Percentiles rank a stretch among this genome's conserved stretches.
Conservation (phyloP, 768 basidiomycete species). For the Mycena amicta region DNA sequence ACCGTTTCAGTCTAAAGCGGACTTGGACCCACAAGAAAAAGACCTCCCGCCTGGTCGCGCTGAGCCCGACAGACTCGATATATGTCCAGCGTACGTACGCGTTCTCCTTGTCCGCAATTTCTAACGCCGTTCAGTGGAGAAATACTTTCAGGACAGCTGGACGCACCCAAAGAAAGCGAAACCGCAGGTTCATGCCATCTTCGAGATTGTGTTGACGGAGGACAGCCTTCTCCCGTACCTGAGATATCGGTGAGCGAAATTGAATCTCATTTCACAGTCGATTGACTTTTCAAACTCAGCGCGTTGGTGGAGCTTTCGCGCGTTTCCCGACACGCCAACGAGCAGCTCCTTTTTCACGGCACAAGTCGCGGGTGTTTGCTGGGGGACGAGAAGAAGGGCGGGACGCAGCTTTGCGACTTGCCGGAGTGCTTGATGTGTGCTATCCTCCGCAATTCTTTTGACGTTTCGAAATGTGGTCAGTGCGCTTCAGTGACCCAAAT, state of each 20-base stretch:
- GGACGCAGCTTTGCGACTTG: slow-evolving; percentile 48
- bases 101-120: not conserved
- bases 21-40: slow-evolving; percentile 14
- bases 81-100: slow-evolving; percentile 9
- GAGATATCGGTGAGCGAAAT: slow-evolving; percentile 44
- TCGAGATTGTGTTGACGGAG: slow-evolving; percentile 52
- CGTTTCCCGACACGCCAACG: slow-evolving; percentile 42
- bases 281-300: slow-evolving; percentile 22
- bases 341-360: slow-evolving; percentile 70
- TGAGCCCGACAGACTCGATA: slow-evolving; percentile 14
- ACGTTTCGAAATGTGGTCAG: slow-evolving; percentile 60
- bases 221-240: slow-evolving; percentile 46
- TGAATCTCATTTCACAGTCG: not conserved
- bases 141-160: slow-evolving; percentile 56
- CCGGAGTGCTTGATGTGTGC: slow-evolving; percentile 57
- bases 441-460: slow-evolving; percentile 61
- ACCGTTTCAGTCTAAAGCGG: slow-evolving; percentile 7
- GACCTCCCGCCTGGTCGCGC: slow-evolving; percentile 12
- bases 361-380: slow-evolving; percentile 60
- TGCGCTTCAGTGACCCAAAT: slow-evolving; percentile 1
- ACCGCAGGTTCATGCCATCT: slow-evolving; percentile 52
- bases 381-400: slow-evolving; percentile 51
- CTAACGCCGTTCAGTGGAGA: slow-evolving; percentile 43
- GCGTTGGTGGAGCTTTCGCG: slow-evolving; percentile 32
- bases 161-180: slow-evolving; percentile 53